Base-by-base conservation (phyloP, 768 basidiomycete genomes). In the Trametes coccinea region DNA sequence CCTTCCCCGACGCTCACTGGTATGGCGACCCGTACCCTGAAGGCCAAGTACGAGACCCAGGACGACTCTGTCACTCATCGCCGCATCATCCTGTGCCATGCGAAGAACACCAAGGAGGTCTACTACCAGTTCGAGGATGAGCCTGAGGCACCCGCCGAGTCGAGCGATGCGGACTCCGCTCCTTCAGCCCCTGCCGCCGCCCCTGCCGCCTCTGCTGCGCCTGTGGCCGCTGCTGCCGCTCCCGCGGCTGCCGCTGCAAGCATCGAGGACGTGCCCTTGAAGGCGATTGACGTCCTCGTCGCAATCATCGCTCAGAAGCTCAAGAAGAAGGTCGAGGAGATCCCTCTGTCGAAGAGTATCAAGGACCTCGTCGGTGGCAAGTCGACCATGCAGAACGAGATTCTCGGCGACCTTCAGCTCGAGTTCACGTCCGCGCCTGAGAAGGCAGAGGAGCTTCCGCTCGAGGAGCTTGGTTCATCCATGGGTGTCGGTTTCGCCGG, bases 341-440 rank as follows among this genome's bases (percentile, higher is more conserved):
- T 98, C 58, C 92, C 95, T 4, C 79, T 95, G 6, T 83, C 86
- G 62, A 99, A 99, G 76, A 90, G 94, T 0, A 95, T 99, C 81
- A 98, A 99, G 76, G 97, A 99, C 69, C 89, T 99, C 57, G 95
- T 97, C 48, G 94, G 94, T 31, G 97, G 97, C 66, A 99, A 99
- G 77, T 98, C 96, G 16, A 99, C 97, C 0, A 80, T 99, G 61
- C 97, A 98, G 77, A 99, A 99, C 73, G 97, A 99, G 74, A 98
- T 99, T 63, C 79, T 99, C 46, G 97, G 97, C 49, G 97, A 98
- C 72, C 82, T 99, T 41, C 95, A 97, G 71, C 85, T 93, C 69
- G 97, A 99, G 73, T 99, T 99, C 73, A 70, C 87, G 4, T 92
- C 93, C 7, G 93, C 96, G 1, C 97, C 97, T 0, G 97, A 99